Conservation (phyloP, 768 basidiomycete species). For the Leccinum rimulosum region DNA sequence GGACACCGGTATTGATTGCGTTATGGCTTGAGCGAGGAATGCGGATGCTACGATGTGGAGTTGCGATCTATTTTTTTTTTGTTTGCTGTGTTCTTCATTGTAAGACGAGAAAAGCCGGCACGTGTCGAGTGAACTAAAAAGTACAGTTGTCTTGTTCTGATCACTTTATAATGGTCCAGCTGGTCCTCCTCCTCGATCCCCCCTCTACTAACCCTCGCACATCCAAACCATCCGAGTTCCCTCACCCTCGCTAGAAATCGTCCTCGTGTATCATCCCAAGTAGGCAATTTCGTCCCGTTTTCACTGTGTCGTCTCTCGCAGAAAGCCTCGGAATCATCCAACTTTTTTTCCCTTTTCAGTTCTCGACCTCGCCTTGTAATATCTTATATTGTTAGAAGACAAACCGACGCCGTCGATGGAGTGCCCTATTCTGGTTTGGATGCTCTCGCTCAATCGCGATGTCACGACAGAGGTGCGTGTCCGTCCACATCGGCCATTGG, state of each 20-base stretch:
- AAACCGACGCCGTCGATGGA: slow-evolving; percentile 34
- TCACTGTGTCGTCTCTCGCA: background rate
- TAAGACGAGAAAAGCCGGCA: slow-evolving; percentile 9
- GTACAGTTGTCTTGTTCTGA: slow-evolving; percentile 26
- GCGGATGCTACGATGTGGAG: background rate
- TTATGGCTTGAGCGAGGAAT: slow-evolving; percentile 3
- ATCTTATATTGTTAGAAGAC: slow-evolving; percentile 6
- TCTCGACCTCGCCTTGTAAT: background rate
- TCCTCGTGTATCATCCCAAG: background rate
- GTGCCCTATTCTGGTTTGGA: slow-evolving; percentile 76
- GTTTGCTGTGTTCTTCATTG: slow-evolving; percentile 1
- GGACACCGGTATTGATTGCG: background rate
- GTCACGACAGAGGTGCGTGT: slow-evolving; percentile 58
- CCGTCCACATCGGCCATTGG: background rate
- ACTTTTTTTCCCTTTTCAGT: background rate
- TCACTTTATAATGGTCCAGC: slow-evolving; percentile 28
- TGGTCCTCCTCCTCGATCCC: slow-evolving; percentile 3
- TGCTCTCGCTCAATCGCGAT: slow-evolving; percentile 74
- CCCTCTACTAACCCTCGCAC: background rate
- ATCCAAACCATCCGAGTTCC: background rate
- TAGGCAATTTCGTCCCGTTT: background rate
- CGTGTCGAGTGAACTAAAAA: slow-evolving; percentile 25
- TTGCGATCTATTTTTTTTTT: background rate
- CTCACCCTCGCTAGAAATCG: background rate
- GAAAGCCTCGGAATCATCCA: background rate